phyloP scores from a whole-genome alignment of 495 filamentous ascomycete species.

The Talaromyces trachyspermus region DNA sequence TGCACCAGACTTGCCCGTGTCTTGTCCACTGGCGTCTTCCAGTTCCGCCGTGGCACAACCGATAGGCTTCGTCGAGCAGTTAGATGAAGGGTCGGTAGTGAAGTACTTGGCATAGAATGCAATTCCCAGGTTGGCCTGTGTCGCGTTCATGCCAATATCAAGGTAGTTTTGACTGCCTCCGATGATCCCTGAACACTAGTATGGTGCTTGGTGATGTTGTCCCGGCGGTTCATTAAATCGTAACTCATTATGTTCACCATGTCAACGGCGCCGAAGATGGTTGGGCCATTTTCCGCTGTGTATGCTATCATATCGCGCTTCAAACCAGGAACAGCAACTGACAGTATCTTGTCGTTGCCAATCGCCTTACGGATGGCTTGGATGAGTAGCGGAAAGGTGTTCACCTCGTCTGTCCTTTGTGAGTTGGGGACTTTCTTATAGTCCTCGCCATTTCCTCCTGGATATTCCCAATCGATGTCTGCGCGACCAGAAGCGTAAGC shows the following conservation, averaged over 20 bases:
- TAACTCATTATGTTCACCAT: constrained; percentile 78
- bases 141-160: constrained; percentile 44
- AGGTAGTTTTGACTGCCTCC: constrained; percentile 54
- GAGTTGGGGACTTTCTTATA: constrained; percentile 64
- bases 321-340: constrained; percentile 64
- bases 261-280: constrained; percentile 58
- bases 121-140: constrained; percentile 64
- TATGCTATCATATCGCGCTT: constrained; percentile 66
- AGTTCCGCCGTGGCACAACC: constrained; percentile 56
- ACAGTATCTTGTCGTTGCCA: constrained; percentile 53
- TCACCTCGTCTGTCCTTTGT: constrained; percentile 51
- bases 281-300: constrained; percentile 52
- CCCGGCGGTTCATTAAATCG: constrained; percentile 70
- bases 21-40: constrained; percentile 57
- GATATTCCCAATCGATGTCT: constrained; percentile 80
- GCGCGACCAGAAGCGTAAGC: constrained; percentile 12
- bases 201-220: constrained; percentile 60
- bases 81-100: constrained; percentile 44
- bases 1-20: constrained; percentile 54
- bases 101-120: constrained; percentile 73
- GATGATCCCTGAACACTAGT: constrained; percentile 50
- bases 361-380: constrained; percentile 51
- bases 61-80: constrained; percentile 40
- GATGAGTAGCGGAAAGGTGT: constrained; percentile 57
- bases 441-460: constrained; percentile 70